These are phyloP conservation scores for Epicoccum nigrum DNA, from an alignment of 2,329 filamentous ascomycete species.

Conservation along the genomic window DNA sequence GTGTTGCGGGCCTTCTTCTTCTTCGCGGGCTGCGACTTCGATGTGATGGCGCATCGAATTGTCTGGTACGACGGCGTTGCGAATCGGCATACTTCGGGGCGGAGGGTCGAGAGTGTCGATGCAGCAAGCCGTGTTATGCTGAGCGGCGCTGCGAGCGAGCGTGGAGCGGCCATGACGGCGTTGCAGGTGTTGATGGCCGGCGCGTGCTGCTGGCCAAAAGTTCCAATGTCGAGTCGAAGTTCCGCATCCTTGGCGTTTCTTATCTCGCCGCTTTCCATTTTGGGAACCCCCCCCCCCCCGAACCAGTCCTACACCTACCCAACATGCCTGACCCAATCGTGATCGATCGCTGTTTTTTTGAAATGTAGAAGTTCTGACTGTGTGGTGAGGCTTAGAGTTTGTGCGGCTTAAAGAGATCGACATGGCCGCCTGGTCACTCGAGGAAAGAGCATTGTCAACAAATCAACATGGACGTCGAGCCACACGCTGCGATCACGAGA, in stretches of 20 bases:
- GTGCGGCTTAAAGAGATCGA: no score
- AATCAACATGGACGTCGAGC: no score
- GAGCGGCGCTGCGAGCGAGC: constrained; percentile 42
- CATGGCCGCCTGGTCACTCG: no score
- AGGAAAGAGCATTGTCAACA: no score
- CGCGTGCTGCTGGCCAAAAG: constrained; percentile 11
- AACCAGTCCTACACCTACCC: no score
- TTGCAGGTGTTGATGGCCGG: constrained; percentile 8
- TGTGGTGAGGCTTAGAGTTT: no score
- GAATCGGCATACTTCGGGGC: constrained; percentile 29
- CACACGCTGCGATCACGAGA: no score
- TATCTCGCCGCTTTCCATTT: neutral
- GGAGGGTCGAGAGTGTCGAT: constrained; percentile 11
- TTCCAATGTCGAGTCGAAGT: neutral
- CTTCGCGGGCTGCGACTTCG: constrained; percentile 51
- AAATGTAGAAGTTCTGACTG: no score
- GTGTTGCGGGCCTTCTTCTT: constrained; percentile 68
- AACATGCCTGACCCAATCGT: no score
- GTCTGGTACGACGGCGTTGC: constrained; percentile 43
- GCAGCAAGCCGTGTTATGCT: constrained; percentile 34
- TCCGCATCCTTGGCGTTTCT: neutral
- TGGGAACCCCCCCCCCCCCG: neutral
- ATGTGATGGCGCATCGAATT: constrained; percentile 49
- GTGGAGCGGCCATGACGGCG: constrained; percentile 43
- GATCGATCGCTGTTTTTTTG: no score